Base-by-base conservation (phyloP, 805 yeast species). In the Pichia phayaonensis region DNA sequence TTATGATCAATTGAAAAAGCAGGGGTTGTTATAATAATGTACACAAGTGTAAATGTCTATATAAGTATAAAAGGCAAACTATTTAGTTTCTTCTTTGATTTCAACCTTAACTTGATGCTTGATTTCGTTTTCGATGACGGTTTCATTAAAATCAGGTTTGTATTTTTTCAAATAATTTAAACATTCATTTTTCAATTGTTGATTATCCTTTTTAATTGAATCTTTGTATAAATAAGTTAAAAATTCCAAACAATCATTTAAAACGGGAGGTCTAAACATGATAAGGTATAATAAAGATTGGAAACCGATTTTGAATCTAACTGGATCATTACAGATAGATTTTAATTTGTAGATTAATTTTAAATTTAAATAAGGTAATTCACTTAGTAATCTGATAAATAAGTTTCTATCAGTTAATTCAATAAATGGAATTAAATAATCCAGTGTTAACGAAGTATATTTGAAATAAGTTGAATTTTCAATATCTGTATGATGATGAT, bases 251-350 rank as follows among this genome's bases (percentile, higher is more conserved):
- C 85, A 80, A 13, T 70, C 68, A 3, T 64, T 72, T 53, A 83
- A 79, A 27, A 80, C 88, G 0, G 98, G 97, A 0, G 97, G 96
- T 59, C 96, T 77, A 65, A 87, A 86, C 92, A 89, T 86, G 49
- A 90, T 79, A 54, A 94, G 68, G 60, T 84, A 88, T 56, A 86
- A 87, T 50, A 95, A 69, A 1, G 96, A 81, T 58, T 88, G 83
- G 58, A 87, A 81, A 0, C 98, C 99, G 23, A 92, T 69, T 47
- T 82, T 76, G 22, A 81, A 73, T 66, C 97, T 78, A 22, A 80
- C 84, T 0, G 98, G 98, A 63, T 94, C 98, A 43, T 79, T 70
- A 61, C 97, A 85, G 16, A 94, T 68, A 12, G 92, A 80, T 59
- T 80, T 78, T 48, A 92, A 74, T 51, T 82, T 81, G 21, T 70